Evolutionary conservation across 352 stramenopile genomes (phyloP), one percentile per base, ranked within the genome.

Genomic region (Thalassiosira mediterranea): DNA sequence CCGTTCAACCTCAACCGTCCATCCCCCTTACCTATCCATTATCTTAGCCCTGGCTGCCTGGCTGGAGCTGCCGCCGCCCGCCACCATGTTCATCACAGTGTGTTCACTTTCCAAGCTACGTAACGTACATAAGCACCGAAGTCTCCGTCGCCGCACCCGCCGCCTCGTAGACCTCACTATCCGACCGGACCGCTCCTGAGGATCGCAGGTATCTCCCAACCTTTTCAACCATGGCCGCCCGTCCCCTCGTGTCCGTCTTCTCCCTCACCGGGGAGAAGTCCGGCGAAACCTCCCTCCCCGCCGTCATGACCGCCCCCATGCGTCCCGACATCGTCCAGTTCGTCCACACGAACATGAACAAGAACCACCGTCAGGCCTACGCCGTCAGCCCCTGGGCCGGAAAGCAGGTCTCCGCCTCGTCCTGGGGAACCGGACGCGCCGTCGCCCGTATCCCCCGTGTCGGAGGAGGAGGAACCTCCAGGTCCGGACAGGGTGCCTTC

Each of bases 371-470:
- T 86, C 97, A 99, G 91, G 94, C 97, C 21, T 99, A 99, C 91
- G 95, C 94, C 81, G 97, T 99, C 46, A 97, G 91, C 74, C 95
- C 97, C 64, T 88, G 92, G 40, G 97, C 97, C 42, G 96, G 97
- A 83, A 97, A 98, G 90, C 90, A 98, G 85, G 95, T 97, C 89
- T 98, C 96, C 51, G 97, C 97, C 52, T 93, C 97, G 76, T 99
- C 96, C 25, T 99, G 97, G 97, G 97, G 97, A 81, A 99, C 97
- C 51, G 97, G 97, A 72, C 96, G 97, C 84, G 97, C 97, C 75
- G 97, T 99, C 49, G 96, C 97, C 70, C 97, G 97, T 98, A 99
- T 99, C 87, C 97, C 97, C 61, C 97, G 97, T 97, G 97, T 99
- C 66, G 91, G 95, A 76, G 97, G 97, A 76, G 96, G 96, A 56